Evolutionary conservation across 2,329 filamentous ascomycete genomes (phyloP).

Genomic region (Alternaria sp.): DNA sequence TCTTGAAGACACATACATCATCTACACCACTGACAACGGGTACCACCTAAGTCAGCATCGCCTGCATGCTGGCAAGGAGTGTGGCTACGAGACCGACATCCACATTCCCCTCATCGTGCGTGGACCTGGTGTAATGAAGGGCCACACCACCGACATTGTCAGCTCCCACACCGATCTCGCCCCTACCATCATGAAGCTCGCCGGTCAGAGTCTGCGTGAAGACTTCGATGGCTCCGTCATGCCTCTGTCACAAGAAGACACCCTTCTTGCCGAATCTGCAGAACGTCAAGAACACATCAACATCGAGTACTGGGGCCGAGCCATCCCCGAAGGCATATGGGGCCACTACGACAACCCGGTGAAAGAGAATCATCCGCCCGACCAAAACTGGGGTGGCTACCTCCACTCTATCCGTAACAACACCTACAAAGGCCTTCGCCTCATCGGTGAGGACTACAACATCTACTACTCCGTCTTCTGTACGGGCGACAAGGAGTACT

Average conservation of each 20-base stretch:
- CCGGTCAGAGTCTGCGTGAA: not conserved
- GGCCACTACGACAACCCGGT: not conserved
- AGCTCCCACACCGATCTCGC: not conserved
- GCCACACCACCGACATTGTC: not conserved
- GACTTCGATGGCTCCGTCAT: not conserved
- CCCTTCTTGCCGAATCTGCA: not conserved
- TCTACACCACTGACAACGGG: conserved; percentile 48
- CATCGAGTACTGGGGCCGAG: not conserved
- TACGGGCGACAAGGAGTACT: not conserved
- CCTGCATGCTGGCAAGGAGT: conserved; percentile 36
- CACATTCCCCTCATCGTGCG: not conserved
- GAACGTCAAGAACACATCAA: not conserved
- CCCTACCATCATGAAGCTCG: not conserved
- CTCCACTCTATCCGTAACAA: not conserved
- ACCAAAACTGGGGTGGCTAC: not conserved
- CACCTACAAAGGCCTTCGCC: not conserved
- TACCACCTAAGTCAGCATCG: conserved; percentile 47
- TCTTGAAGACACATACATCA: conserved; percentile 54
- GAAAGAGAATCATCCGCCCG: not conserved
- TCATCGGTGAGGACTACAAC: not conserved
- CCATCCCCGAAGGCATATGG: not conserved
- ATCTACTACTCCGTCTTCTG: not conserved
- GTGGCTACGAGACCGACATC: not conserved
- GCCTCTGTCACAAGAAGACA: not conserved
- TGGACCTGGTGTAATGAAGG: not conserved